These are phyloP conservation scores for Colletotrichum tropicicola DNA, from an alignment of 2,329 filamentous ascomycete genomes.

Conservation along the genomic window DNA sequence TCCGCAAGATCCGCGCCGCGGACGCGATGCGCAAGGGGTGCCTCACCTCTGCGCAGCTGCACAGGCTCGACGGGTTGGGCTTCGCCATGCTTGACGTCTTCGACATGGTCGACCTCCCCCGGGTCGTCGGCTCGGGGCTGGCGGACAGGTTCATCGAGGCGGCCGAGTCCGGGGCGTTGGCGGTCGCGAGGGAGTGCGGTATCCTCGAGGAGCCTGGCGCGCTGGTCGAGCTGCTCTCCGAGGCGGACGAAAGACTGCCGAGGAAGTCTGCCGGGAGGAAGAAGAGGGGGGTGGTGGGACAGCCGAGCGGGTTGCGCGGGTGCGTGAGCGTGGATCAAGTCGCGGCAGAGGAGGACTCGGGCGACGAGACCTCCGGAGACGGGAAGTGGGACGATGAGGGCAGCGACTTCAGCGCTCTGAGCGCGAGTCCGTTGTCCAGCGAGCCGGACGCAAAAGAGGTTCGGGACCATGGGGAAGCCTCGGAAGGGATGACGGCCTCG, in stretches of 20 bases:
- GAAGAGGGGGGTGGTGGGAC: neutral
- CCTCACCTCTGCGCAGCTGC: slow-evolving; percentile 4
- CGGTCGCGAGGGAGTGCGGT: neutral
- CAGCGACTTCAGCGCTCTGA: too few species aligned
- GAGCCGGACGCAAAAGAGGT: too few species aligned
- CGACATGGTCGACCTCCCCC: slow-evolving; percentile 5
- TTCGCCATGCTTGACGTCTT: slow-evolving; percentile 13
- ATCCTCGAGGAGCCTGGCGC: slow-evolving; percentile 6
- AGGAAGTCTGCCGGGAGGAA: neutral
- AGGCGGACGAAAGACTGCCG: neutral
- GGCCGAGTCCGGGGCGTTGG: slow-evolving; percentile 5
- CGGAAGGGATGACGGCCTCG: neutral
- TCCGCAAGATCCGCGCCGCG: slow-evolving; percentile 14
- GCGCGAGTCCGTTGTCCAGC: neutral
- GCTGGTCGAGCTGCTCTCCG: slow-evolving; percentile 2
- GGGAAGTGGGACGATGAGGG: neutral
- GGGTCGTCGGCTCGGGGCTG: neutral
- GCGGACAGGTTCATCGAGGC: neutral
- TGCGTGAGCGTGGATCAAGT: neutral
- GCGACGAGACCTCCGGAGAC: too few species aligned
- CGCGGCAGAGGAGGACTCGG: neutral
- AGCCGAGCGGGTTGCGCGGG: neutral
- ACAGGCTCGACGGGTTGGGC: neutral
- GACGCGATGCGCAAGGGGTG: neutral
- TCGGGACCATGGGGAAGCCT: neutral